A percentile compares a stretch with the other conserved stretches of the same genome.
Evolutionary conservation across 768 basidiomycete species (phyloP).

Genomic region (Hericium coralloides): DNA sequence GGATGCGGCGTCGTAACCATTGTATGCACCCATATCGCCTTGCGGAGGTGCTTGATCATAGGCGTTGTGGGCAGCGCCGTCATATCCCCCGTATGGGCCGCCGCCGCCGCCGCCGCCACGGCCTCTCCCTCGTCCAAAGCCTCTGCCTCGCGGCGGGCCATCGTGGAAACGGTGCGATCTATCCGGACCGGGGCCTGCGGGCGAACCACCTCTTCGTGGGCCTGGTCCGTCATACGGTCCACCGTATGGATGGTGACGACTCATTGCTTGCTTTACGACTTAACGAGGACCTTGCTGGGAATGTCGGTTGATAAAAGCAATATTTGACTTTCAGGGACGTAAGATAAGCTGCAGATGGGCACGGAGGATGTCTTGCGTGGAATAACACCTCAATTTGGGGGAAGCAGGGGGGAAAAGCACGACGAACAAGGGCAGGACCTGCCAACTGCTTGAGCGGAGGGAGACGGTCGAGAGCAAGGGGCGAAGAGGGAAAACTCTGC

Average conservation of each 20-base stretch:
- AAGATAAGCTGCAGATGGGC: background rate
- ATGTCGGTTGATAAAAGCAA: background rate
- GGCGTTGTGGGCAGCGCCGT: constrained; percentile 37
- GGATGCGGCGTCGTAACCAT: constrained; percentile 52
- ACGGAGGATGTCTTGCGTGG: background rate
- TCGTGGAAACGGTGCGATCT: constrained; percentile 37
- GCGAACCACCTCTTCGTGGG: constrained; percentile 14
- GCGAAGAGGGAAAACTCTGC: background rate
- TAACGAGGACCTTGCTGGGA: constrained; percentile 2
- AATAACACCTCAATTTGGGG: background rate
- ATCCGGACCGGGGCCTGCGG: constrained; percentile 16
- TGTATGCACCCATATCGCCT: constrained; percentile 58
- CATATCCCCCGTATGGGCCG: constrained; percentile 29
- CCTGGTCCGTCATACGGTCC: constrained; percentile 18
- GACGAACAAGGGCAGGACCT: background rate
- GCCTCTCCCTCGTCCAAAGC: constrained; percentile 68
- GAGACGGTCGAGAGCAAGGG: background rate
- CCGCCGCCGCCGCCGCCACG: constrained; percentile 46
- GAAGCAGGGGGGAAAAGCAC: background rate
- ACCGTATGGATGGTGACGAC: constrained; percentile 85
- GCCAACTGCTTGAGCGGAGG: too few relatives aligned
- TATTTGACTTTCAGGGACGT: too few relatives aligned
- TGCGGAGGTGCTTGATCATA: constrained; percentile 63
- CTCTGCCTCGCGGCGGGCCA: constrained; percentile 45
- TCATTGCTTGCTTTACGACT: constrained; percentile 42